Percentiles rank a stretch among this genome's conserved stretches.
Evolutionary conservation across 2,329 filamentous ascomycete genomes (phyloP).

Genomic region (Aspergillus sp.): DNA sequence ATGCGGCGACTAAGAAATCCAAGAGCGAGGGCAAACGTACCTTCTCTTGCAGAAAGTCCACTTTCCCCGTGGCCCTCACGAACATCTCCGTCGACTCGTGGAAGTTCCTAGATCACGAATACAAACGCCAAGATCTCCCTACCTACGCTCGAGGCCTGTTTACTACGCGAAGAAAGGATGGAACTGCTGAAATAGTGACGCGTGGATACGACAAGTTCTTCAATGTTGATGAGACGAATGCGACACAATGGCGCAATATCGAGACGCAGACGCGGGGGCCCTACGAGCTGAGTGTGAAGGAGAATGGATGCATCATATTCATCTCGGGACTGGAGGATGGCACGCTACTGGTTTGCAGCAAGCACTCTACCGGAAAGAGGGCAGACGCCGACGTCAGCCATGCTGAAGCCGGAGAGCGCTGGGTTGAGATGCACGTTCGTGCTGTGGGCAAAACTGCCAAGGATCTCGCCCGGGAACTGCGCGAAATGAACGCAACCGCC

Average conservation of each 20-base stretch:
- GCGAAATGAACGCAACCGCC: constrained; percentile 79
- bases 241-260: constrained; percentile 79
- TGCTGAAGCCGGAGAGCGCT: constrained; percentile 72
- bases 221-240: constrained; percentile 74
- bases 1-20: constrained; percentile 44
- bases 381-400: constrained; percentile 68
- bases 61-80: constrained; percentile 61
- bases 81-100: constrained; percentile 75
- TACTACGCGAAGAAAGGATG: constrained; percentile 63
- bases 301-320: constrained; percentile 99
- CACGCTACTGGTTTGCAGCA: constrained; percentile 92
- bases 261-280: constrained; percentile 69
- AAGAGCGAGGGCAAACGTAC: constrained; percentile 46
- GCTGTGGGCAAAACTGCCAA: constrained; percentile 69
- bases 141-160: constrained; percentile 93
- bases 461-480: constrained; percentile 70
- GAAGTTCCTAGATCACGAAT: constrained; percentile 92
- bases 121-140: constrained; percentile 78
- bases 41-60: constrained; percentile 74
- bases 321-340: constrained; percentile 84
- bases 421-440: constrained; percentile 72
- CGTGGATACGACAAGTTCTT: constrained; percentile 99
- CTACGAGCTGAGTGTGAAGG: constrained; percentile 93
- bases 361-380: constrained; percentile 87
- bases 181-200: constrained; percentile 68